phyloP scores from a whole-genome alignment of 192 early-diverging fungal genomes.

The Podila minutissima region DNA sequence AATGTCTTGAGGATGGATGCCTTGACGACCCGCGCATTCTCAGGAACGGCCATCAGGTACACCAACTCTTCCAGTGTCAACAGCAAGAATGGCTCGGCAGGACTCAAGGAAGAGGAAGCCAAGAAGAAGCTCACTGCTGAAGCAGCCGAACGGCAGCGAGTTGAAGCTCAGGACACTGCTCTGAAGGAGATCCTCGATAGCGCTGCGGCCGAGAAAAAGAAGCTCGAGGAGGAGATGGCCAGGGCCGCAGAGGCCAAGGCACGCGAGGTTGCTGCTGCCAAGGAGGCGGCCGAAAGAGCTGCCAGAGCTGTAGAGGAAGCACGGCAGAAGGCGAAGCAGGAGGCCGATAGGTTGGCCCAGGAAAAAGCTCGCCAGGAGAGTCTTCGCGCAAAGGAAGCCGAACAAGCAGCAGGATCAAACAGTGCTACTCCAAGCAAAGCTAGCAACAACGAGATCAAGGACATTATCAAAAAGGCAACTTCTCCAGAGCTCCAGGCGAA shows the following conservation, averaged over 20 bases:
- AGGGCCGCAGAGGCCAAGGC: constrained; percentile 20
- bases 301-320: constrained; percentile 7
- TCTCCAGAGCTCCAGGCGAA: too few relatives aligned
- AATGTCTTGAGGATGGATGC: background rate
- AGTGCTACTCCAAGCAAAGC: background rate
- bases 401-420: constrained; percentile 1
- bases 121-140: constrained; percentile 15
- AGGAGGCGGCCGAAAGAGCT: constrained; percentile 8
- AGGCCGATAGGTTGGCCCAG: constrained; percentile 1
- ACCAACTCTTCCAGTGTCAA: background rate
- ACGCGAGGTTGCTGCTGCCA: constrained; percentile 1
- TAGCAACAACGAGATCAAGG: background rate
- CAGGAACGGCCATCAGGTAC: constrained; percentile 1
- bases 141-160: constrained; percentile 18
- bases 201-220: constrained; percentile 39
- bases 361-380: constrained; percentile 1
- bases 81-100: background rate
- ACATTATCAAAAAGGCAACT: too few relatives aligned
- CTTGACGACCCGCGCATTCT: constrained; percentile 4
- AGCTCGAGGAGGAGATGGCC: constrained; percentile 27
- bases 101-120: constrained; percentile 11
- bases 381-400: background rate
- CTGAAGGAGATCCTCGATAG: constrained; percentile 45
- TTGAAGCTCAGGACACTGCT: constrained; percentile 33
- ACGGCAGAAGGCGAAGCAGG: background rate